Evolutionary conservation across 345 rosid genomes (phyloP), one percentile per base, ranked within the genome.

Genomic region (Turritis glabra): DNA sequence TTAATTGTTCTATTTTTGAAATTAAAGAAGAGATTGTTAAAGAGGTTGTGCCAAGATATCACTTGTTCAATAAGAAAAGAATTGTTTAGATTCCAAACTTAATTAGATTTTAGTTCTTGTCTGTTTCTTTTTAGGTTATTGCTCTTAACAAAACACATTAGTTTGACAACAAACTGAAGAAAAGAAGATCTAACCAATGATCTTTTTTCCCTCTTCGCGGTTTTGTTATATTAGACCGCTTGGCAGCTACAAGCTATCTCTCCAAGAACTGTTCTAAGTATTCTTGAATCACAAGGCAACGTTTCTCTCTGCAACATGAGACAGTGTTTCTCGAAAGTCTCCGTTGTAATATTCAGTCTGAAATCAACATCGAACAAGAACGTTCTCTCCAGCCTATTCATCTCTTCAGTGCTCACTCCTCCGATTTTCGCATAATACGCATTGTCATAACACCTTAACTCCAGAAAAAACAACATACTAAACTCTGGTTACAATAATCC

Each of bases 361-460:
- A 84, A 84, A 27, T 81, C 87, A 67, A 84, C 3, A 32, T 73
- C 55, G 62, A 81, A 79, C 71, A 84, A 71, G 63, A 84, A 74
- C 46, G 66, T 63, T 67, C 72, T 69, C 73, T 84, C 87, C 61
- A 84, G 50, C 53, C 30, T 41, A 63, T 84, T 84, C 80, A 84
- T 77, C 73, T 84, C 85, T 46, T 71, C 82, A 3, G 65, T 77
- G 74, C 83, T 77, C 3, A 84, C 71, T 67, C 87, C 87, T 59
- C 87, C 87, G 11, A 81, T 81, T 68, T 74, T 81, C 1, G 85
- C 87, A 33, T 79, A 84, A 52, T 79, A 80, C 1, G 78, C 81
- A 47, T 84, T 84, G 72, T 74, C 77, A 7, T 79, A 62, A 48
- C 79, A 67, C 33, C 87, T 84, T 48, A 14, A 52, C 33, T 19